Conservation (phyloP, 2,329 filamentous ascomycete species). For the Colletotrichum gloeosporioides region DNA sequence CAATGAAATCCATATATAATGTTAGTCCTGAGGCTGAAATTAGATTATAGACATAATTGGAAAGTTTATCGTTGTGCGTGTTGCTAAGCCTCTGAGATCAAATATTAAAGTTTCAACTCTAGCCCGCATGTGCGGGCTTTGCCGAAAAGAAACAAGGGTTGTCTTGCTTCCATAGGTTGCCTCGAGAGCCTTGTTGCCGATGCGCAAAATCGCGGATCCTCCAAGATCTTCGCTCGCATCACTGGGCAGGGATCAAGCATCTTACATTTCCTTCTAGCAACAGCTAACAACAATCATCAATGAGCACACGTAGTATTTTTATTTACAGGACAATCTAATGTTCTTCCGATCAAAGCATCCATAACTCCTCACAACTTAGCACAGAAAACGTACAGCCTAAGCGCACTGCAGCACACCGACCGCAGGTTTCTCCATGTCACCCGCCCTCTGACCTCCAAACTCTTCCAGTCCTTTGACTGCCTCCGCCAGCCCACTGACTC, state of each 20-base stretch:
- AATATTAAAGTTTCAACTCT: neutral
- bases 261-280: neutral
- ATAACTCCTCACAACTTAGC: neutral
- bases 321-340: neutral
- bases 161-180: neutral
- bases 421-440: neutral
- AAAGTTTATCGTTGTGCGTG: neutral
- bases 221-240: neutral
- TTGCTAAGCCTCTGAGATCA: neutral
- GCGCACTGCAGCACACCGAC: neutral
- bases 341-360: neutral
- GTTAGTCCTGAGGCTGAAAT: neutral
- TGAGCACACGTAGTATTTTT: neutral
- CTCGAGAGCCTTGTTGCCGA: neutral
- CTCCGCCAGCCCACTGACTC: neutral
- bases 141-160: neutral
- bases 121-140: neutral
- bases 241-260: neutral
- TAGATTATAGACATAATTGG: neutral
- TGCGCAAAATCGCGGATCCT: neutral
- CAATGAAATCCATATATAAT: accelerated
- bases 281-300: neutral
- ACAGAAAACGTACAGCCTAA: neutral
- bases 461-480: neutral
- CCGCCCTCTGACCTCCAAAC: neutral